Base-by-base conservation (phyloP, 108 stramenopile species). In the Fragilariopsis cylindrus region DNA sequence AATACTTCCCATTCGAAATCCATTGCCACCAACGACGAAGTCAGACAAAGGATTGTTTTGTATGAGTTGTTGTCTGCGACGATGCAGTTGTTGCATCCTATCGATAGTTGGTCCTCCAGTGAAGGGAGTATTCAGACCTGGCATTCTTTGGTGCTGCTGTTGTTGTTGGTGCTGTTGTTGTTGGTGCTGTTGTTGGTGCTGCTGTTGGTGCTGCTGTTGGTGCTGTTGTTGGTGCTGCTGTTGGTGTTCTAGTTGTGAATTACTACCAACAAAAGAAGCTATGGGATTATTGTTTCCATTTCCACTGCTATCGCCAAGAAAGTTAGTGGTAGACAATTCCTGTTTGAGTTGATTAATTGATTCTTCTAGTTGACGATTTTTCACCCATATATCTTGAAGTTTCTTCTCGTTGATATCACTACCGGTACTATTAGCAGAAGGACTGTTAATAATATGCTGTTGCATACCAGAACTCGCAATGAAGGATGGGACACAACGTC, bases 111-210 rank as follows among this genome's bases (percentile, higher is more conserved):
- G 46, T 46, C 46, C 48, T 41, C 62, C 62, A n/a, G 4, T 47
- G 0, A 15, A 11, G 52, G 52, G 52, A 53, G 52, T 53, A 53
- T 11, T 15, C 11, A 53, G 52, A 53, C 13, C 52, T 53, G 52
- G 62, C 47, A 41, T 18, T 6, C 48, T 30, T 55, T 63, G 64
- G 7, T 60, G 45, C 44, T 66, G 63, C 41, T 66, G 64, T 0
- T 74, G 74, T 41, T 65, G 73, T 15, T 65, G 63, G 18, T 74
- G 78, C 18, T 54, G 69, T 4, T 65, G 73, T 52, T 80, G 73
- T 30, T 64, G 63, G 41, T 70, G 63, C 66, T 30, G 21, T 39
- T 65, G 73, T 15, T 65, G 63, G 3, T 74, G 78, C 11, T 54
- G 68, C 3, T n/a, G n/a, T 48, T 64, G 64, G 60, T 66, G 40